Evolutionary conservation across 352 stramenopile species (phyloP).

Genomic region (Phytophthora agathidicida): DNA sequence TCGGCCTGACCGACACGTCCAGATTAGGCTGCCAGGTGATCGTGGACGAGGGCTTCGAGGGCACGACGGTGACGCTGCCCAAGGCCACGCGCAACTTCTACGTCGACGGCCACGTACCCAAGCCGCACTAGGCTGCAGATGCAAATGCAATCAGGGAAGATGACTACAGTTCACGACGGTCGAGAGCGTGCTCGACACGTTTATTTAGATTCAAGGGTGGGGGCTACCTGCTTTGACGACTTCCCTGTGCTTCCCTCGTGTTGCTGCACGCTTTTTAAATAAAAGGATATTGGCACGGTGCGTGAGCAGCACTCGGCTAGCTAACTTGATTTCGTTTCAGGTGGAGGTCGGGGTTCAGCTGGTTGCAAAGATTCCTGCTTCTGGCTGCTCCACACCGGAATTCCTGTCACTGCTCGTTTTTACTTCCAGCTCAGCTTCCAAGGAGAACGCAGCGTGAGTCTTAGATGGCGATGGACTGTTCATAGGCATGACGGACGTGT

Average conservation of each 20-base stretch:
- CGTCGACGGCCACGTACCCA: slow-evolving; percentile 97
- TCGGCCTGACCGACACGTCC: slow-evolving; percentile 96
- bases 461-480: slow-evolving; percentile 15
- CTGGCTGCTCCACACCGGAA: slow-evolving; percentile 3
- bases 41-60: slow-evolving; percentile 91
- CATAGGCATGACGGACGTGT: slow-evolving; percentile 30
- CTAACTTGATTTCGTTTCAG: slow-evolving; percentile 21
- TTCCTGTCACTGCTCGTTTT: slow-evolving; percentile 11
- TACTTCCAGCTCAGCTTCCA: slow-evolving; percentile 23
- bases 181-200: slow-evolving; percentile 18
- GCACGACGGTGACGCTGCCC: slow-evolving; percentile 92
- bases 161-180: slow-evolving; percentile 4
- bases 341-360: neutral
- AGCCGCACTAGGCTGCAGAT: slow-evolving; percentile 90
- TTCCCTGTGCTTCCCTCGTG: slow-evolving; percentile 5
- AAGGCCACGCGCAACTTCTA: slow-evolving; percentile 99
- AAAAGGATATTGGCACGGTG: slow-evolving; percentile 32
- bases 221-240: slow-evolving; percentile 4
- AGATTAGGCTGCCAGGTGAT: slow-evolving; percentile 93
- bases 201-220: slow-evolving; percentile 39
- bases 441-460: slow-evolving; percentile 14
- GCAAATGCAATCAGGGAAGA: slow-evolving; percentile 3
- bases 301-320: slow-evolving; percentile 3
- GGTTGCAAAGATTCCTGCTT: slow-evolving; percentile 1
- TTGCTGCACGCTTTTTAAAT: slow-evolving; percentile 38